phyloP scores from a whole-genome alignment of 78 protist genomes.

The Dictyostelium purpureum region DNA sequence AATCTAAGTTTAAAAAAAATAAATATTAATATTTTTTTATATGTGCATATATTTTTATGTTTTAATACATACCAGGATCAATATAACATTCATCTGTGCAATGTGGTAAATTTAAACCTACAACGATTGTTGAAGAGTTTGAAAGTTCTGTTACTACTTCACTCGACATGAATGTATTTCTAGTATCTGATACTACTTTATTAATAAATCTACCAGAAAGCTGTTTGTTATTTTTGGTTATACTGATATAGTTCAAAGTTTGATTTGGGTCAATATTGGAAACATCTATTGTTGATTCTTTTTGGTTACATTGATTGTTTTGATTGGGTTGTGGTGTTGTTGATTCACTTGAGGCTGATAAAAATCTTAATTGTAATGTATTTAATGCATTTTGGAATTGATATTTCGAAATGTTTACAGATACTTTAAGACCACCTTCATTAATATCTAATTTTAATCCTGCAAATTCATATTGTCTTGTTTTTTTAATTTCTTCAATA shows the following conservation, averaged over 20 bases:
- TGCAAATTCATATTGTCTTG: neutral
- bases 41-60: too few species aligned
- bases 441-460: neutral
- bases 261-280: neutral
- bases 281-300: neutral
- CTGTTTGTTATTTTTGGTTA: neutral
- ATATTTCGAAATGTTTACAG: neutral
- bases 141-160: neutral
- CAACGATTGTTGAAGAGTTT: neutral
- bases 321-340: neutral
- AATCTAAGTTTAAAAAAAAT: too few species aligned
- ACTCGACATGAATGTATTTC: neutral
- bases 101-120: constrained; percentile 49
- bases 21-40: too few species aligned
- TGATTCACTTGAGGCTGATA: neutral
- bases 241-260: neutral
- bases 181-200: constrained; percentile 11
- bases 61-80: too few species aligned
- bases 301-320: neutral
- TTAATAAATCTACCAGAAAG: constrained; percentile 10
- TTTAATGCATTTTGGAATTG: neutral
- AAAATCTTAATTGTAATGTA: neutral
- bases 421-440: neutral
- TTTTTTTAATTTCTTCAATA: neutral
- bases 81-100: neutral